A percentile compares a stretch with the other conserved stretches of the same genome.
These are phyloP conservation scores for Leonotis leonurus DNA, from an alignment of 257 asterid genomes.

Conservation along the genomic window DNA sequence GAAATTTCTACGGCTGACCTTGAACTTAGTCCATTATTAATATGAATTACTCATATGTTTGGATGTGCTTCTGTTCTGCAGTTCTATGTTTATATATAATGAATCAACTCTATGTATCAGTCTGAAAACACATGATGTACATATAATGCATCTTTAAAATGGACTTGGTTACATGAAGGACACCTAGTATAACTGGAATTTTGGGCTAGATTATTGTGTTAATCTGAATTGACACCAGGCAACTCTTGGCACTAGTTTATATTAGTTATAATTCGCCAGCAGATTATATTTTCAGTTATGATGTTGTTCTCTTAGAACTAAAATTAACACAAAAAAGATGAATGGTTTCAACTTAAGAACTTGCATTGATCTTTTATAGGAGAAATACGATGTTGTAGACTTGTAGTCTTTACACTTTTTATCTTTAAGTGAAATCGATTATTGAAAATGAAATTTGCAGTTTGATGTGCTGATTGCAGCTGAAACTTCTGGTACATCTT, in stretches of 20 bases:
- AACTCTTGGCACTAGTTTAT: background rate
- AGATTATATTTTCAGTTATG: background rate
- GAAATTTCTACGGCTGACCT: background rate
- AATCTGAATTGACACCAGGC: constrained; percentile 1
- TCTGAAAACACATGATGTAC: background rate
- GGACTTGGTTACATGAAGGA: background rate
- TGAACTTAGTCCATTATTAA: background rate
- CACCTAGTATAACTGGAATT: background rate
- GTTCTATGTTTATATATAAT: background rate
- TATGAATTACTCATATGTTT: background rate
- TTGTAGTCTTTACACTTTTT: background rate
- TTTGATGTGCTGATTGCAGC: background rate
- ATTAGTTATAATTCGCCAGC: background rate
- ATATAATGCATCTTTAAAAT: background rate
- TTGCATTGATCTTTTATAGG: background rate
- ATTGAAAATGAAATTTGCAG: background rate
- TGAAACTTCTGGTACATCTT: background rate
- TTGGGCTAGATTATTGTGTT: background rate
- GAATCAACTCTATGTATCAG: background rate
- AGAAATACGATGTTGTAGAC: background rate
- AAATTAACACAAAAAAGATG: background rate
- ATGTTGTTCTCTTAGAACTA: background rate
- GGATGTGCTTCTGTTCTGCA: constrained; percentile 5
- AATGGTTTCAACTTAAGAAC: background rate
- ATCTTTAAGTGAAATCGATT: background rate